Percentiles rank a stretch among this genome's conserved stretches.
Conservation (phyloP, 306 rosid species). For the Chamaecrista fasciculata region DNA sequence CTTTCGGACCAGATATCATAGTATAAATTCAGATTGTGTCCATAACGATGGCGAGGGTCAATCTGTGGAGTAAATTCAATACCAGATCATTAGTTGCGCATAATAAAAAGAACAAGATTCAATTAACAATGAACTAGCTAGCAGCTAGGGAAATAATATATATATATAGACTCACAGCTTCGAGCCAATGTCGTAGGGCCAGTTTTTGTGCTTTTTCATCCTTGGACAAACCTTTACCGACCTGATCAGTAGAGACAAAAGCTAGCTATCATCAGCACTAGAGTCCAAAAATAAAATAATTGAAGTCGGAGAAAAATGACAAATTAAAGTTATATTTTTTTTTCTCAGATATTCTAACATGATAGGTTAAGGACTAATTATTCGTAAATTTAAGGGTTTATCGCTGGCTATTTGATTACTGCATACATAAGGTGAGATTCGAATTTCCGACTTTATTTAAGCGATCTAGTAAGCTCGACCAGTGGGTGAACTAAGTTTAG, state of each 20-base stretch:
- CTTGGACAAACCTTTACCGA: conserved; percentile 97
- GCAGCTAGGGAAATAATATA: not conserved
- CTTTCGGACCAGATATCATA: conserved; percentile 89
- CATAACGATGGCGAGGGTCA: conserved; percentile 97
- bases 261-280: not conserved
- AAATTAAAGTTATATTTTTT: too few species aligned
- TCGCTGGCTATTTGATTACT: too few species aligned
- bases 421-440: too few species aligned
- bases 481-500: too few species aligned
- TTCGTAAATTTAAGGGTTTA: too few species aligned
- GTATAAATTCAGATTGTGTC: conserved; percentile 87
- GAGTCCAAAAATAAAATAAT: not conserved
- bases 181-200: conserved; percentile 97
- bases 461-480: too few species aligned
- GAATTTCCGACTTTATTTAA: too few species aligned
- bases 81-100: not conserved
- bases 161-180: conserved; percentile 72
- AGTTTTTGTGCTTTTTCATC: conserved; percentile 92
- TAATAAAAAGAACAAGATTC: not conserved
- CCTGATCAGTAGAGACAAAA: conserved; percentile 47
- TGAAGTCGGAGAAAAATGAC: not conserved
- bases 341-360: too few species aligned
- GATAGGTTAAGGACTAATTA: too few species aligned
- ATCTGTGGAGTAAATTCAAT: conserved; percentile 49
- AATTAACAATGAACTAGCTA: too few species aligned